Percentiles rank a stretch among this genome's conserved stretches.
Conservation (phyloP, 805 yeast genomes). For the Kluyveromyces wickerhamii region DNA sequence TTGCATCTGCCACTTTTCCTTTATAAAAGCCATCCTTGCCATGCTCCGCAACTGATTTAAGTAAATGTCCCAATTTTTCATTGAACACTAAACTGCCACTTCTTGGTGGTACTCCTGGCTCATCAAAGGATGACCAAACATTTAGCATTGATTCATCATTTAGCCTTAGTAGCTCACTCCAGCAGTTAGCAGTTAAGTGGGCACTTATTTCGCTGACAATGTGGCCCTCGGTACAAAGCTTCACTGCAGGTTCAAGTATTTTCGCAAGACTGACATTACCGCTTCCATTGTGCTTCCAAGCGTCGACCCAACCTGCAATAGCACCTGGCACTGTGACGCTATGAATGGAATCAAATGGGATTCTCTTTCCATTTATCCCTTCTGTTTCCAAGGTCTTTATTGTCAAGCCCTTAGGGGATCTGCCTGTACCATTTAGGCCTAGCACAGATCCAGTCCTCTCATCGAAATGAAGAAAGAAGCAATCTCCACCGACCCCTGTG, state of each 20-base stretch:
- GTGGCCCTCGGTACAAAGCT: no score
- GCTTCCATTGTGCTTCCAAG: no score
- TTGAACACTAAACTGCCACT: conserved; percentile 55
- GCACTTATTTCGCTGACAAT: no score
- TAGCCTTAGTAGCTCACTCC: no score
- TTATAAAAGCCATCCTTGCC: conserved; percentile 65
- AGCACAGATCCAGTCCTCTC: conserved; percentile 41
- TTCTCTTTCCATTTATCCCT: conserved; percentile 30
- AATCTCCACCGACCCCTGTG: conserved; percentile 60
- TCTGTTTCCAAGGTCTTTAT: conserved; percentile 40
- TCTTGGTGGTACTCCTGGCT: conserved; percentile 39
- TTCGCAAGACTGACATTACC: no score
- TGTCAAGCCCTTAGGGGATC: conserved; percentile 45
- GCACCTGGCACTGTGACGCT: no score
- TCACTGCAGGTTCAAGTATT: no score
- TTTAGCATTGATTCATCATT: conserved; percentile 34
- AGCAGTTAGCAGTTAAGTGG: no score
- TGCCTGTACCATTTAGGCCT: conserved; percentile 73
- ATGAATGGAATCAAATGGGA: no score
- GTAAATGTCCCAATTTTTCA: conserved; percentile 42
- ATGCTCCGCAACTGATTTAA: conserved; percentile 41
- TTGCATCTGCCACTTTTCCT: conserved; percentile 62
- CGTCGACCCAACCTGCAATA: no score
- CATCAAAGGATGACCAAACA: conserved; percentile 32
- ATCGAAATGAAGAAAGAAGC: conserved; percentile 55